Conservation (phyloP, 805 yeast species). For the Candida namnaoensis region DNA sequence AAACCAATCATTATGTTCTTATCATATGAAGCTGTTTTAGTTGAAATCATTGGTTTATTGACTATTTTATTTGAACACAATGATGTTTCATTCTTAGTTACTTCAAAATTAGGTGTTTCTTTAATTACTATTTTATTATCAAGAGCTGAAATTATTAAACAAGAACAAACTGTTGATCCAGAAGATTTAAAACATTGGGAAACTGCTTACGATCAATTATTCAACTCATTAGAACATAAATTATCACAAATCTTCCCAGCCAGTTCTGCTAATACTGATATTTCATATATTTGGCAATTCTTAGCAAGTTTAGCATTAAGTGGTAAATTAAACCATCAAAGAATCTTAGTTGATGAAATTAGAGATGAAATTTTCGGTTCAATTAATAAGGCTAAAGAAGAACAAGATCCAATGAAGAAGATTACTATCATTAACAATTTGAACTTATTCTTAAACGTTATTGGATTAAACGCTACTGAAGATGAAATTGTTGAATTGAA, state of each 20-base stretch:
- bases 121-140: constrained; percentile 84
- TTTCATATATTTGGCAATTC: constrained; percentile 85
- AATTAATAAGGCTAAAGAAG: constrained; percentile 62
- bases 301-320: constrained; percentile 90
- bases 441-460: constrained; percentile 88
- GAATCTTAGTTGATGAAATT: constrained; percentile 89
- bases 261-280: constrained; percentile 23
- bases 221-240: constrained; percentile 71
- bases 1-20: constrained; percentile 79
- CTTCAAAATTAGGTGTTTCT: constrained; percentile 76
- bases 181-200: constrained; percentile 54
- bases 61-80: constrained; percentile 63
- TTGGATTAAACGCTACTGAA: constrained; percentile 91
- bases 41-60: constrained; percentile 70
- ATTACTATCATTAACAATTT: constrained; percentile 65
- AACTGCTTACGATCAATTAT: constrained; percentile 70
- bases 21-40: constrained; percentile 66
- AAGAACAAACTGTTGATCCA: constrained; percentile 51
- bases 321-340: constrained; percentile 84
- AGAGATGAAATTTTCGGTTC: constrained; percentile 89
- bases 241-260: constrained; percentile 80
- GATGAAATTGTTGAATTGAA: constrained; percentile 77
- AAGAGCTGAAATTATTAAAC: constrained; percentile 85
- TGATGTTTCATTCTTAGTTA: constrained; percentile 44
- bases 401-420: constrained; percentile 29